Evolutionary conservation across 495 filamentous ascomycete species (phyloP), one percentile per base, ranked within the genome.

Genomic region (Xylaria sp.): DNA sequence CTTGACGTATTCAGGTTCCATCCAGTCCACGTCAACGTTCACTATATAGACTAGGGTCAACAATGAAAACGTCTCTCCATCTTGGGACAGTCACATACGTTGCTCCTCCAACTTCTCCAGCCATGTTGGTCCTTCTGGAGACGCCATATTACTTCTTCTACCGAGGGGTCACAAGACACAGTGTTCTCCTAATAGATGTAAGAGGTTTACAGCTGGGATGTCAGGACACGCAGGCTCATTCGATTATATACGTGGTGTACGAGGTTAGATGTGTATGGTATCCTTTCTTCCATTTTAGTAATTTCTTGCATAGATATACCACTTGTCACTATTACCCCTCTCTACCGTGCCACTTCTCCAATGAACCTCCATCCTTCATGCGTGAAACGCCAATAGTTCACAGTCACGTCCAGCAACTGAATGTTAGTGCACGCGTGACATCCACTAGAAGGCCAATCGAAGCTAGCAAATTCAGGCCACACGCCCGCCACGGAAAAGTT

Each of bases 21-120:
- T 84, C 72, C 76, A 83, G 71, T 82, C 81, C 33, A 84, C 80
- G 70, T 85, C 82, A 55, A 85, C 73, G 35, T 84, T 80, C 41
- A 61, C 66, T 59, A 21, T 40, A 9, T 21, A 67, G 33, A 7
- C 59, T 50, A 14, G 21, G 24, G 65, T 70, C 50, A 65, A 62
- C 44, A 53, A 61, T 21, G n/a, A 29, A 41, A 53, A 67, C 52
- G 19, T 31, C n/a, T 50, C 53, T 14, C 52, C 40, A 33, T 21
- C 24, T 63, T 19, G 31, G 31, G 11, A 29, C 31, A 19, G 57
- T 41, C 41, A 44, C 67, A n/a, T 61, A 76, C 73, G 70, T 44
- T 74, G 68, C 65, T 75, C 74, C 37, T 76, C 72, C 48, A 78
- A 74, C 72, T 74, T 75, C 8, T 78, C 76, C 3, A 78, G 72